A percentile compares a stretch with the other conserved stretches of the same genome.
Evolutionary conservation across 129 eudicot species (phyloP).

Genomic region (Erigeron canadensis): DNA sequence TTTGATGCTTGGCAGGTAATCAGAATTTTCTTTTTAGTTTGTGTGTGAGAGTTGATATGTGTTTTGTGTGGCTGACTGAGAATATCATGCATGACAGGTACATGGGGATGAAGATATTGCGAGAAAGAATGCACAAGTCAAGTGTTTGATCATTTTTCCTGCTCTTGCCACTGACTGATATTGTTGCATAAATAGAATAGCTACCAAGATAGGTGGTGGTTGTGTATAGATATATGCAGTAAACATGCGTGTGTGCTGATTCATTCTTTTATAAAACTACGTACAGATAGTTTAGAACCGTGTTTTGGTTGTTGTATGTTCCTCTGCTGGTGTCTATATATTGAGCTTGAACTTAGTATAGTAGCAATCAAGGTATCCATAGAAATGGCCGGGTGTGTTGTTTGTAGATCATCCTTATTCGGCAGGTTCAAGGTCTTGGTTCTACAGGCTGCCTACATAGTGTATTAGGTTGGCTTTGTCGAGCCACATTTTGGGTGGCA

Average conservation of each 20-base stretch:
- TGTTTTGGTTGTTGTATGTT: background rate
- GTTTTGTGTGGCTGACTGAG: background rate
- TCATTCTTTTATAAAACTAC: background rate
- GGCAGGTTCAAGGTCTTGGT: slow-evolving; percentile 4
- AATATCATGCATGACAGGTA: slow-evolving; percentile 35
- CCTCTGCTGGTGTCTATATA: background rate
- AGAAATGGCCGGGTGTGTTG: background rate
- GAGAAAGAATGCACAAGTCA: slow-evolving; percentile 38
- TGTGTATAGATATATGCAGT: background rate
- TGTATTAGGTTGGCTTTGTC: background rate
- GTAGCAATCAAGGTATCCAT: too few species aligned
- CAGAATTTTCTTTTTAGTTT: background rate
- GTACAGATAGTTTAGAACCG: background rate
- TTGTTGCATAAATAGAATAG: background rate
- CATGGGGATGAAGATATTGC: slow-evolving; percentile 53
- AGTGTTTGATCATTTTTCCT: background rate
- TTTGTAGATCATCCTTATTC: background rate
- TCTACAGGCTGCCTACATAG: background rate
- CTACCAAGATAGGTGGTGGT: background rate
- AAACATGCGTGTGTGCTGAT: background rate
- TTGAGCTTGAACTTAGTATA: too few species aligned
- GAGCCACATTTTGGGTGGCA: too few species aligned
- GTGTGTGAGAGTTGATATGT: background rate
- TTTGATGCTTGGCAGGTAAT: slow-evolving; percentile 44
- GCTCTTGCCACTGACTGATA: background rate